A percentile compares a stretch with the other conserved stretches of the same genome.
Conservation (phyloP, 2,329 filamentous ascomycete species). For the Cercospora canescens region DNA sequence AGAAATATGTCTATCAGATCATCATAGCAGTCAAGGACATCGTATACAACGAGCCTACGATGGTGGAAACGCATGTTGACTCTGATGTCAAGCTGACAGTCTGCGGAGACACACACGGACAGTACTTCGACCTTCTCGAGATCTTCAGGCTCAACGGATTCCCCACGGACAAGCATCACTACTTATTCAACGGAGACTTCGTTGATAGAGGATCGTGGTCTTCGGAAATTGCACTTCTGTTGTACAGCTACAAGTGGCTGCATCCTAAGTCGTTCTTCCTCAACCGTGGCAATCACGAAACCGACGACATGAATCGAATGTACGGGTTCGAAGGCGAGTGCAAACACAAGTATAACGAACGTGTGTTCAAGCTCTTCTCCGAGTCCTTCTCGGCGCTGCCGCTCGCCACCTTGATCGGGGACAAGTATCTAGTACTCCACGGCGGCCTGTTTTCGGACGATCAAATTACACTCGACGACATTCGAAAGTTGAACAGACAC, state of each 20-base stretch:
- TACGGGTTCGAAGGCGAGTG: constrained; percentile 99
- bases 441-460: constrained; percentile 96
- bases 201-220: constrained; percentile 98
- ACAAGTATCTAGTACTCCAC: constrained; percentile 89
- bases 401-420: constrained; percentile 85
- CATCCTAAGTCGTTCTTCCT: constrained; percentile 82
- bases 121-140: constrained; percentile 97
- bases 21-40: constrained; percentile 86
- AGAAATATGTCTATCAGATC: constrained; percentile 98
- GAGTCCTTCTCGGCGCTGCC: constrained; percentile 96
- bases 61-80: constrained; percentile 88
- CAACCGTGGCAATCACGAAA: constrained; percentile 98
- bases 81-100: constrained; percentile 81
- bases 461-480: constrained; percentile 86
- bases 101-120: constrained; percentile 95
- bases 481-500: constrained; percentile 88
- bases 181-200: constrained; percentile 98
- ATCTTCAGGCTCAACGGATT: constrained; percentile 89
- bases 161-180: constrained; percentile 83
- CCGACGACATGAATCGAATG: constrained; percentile 88
- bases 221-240: constrained; percentile 87
- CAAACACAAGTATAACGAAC: constrained; percentile 96
- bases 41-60: constrained; percentile 88
- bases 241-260: constrained; percentile 97
- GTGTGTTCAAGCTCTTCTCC: constrained; percentile 94